Evolutionary conservation across 345 rosid genomes (phyloP).

Genomic region (Alliaria petiolata): DNA sequence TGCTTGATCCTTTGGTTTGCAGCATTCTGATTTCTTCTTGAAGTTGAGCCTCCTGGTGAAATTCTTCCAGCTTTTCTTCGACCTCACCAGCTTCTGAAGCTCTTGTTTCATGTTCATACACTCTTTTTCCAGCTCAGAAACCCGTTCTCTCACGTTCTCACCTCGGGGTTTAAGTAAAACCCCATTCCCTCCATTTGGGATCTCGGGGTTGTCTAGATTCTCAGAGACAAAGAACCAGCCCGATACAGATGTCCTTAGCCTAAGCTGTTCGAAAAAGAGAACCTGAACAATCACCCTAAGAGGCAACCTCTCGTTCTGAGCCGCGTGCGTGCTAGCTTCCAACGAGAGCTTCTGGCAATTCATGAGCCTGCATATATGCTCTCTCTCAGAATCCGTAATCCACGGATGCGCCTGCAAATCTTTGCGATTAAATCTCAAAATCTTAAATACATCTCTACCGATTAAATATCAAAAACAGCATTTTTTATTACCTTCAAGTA

Average conservation of each 20-base stretch:
- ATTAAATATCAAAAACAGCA: background rate
- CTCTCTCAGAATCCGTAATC: conserved; percentile 72
- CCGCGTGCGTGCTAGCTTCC: conserved; percentile 82
- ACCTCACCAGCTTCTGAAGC: conserved; percentile 52
- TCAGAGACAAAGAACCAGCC: conserved; percentile 77
- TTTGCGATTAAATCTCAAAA: background rate
- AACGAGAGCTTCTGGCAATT: conserved; percentile 79
- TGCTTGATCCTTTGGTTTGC: conserved; percentile 46
- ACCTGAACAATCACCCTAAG: conserved; percentile 78
- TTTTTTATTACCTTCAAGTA: conserved; percentile 55
- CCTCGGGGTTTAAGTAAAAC: conserved; percentile 26
- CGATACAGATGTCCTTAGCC: conserved; percentile 65
- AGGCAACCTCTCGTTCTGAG: conserved; percentile 84
- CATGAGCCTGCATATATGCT: conserved; percentile 73
- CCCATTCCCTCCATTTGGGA: conserved; percentile 30
- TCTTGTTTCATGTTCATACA: conserved; percentile 63
- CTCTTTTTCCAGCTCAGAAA: conserved; percentile 66
- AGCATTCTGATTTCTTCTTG: conserved; percentile 50
- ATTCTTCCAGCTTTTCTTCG: conserved; percentile 56
- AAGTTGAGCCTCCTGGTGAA: conserved; percentile 51
- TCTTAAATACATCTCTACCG: background rate
- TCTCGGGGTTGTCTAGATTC: conserved; percentile 46
- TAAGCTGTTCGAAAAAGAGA: conserved; percentile 70
- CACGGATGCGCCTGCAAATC: conserved; percentile 68
- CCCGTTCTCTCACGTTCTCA: conserved; percentile 47